Percentiles rank a stretch among this genome's conserved stretches.
These are phyloP conservation scores for Sclerotinia trifoliorum DNA, from an alignment of 2,329 filamentous ascomycete genomes.

Conservation along the genomic window DNA sequence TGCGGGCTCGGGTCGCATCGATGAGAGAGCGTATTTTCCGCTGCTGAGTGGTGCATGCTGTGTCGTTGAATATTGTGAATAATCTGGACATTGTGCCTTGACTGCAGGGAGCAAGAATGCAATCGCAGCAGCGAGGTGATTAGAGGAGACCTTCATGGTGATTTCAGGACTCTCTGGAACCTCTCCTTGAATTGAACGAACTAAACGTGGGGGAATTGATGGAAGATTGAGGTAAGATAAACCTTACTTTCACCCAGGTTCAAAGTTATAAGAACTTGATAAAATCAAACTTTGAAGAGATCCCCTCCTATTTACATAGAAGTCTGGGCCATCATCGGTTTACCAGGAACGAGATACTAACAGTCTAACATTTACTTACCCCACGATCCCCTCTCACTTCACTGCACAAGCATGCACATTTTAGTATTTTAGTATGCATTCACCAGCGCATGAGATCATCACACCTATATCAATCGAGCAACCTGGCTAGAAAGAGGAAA, in stretches of 20 bases:
- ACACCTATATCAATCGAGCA: background rate
- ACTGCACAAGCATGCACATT: conserved; percentile 1
- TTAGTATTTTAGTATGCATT: background rate
- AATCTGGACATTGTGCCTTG: conserved; percentile 58
- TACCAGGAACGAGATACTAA: conserved; percentile 4
- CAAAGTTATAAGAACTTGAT: background rate
- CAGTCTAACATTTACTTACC: conserved; percentile 7
- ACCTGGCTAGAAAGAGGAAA: background rate
- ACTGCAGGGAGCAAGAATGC: background rate
- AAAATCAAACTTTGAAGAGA: background rate
- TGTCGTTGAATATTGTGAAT: conserved; percentile 57
- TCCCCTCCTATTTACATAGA: conserved; percentile 8
- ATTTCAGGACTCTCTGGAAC: background rate
- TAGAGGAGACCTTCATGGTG: conserved; percentile 10
- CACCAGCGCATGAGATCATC: conserved; percentile 21
- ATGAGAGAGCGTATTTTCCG: conserved; percentile 75
- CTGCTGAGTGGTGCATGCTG: conserved; percentile 69
- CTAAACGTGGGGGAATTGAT: background rate
- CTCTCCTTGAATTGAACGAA: background rate
- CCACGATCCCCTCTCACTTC: conserved; percentile 16
- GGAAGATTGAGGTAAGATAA: background rate
- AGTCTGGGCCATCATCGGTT: conserved; percentile 5
- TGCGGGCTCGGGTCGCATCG: conserved; percentile 69
- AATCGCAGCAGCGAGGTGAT: background rate
- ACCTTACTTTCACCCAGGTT: background rate